These are phyloP conservation scores for Ustilago tritici DNA, from an alignment of 1,284 basidiomycete genomes.

Conservation along the genomic window DNA sequence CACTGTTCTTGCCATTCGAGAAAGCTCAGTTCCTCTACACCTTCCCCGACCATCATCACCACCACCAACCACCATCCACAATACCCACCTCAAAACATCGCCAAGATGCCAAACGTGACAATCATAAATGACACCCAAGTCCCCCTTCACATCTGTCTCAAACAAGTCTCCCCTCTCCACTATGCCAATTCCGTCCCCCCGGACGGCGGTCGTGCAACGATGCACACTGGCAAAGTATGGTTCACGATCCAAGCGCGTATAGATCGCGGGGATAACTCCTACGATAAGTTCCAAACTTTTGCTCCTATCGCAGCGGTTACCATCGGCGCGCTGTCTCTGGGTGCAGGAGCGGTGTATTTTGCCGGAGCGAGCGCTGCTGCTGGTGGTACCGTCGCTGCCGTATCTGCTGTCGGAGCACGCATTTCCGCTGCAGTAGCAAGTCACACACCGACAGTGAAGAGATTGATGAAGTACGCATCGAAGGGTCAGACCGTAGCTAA, in stretches of 20 bases:
- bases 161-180: conserved; percentile 61
- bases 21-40: not conserved
- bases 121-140: conserved; percentile 62
- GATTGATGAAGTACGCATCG: conserved; percentile 53
- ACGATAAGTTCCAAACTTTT: conserved; percentile 56
- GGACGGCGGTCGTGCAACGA: conserved; percentile 41
- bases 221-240: conserved; percentile 57
- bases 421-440: conserved; percentile 48
- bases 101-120: conserved; percentile 53
- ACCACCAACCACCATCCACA: not conserved
- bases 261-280: conserved; percentile 54
- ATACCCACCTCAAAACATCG: not conserved
- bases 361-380: conserved; percentile 51
- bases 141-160: conserved; percentile 59
- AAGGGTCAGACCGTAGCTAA: conserved; percentile 57
- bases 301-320: conserved; percentile 60
- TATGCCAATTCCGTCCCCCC: conserved; percentile 57
- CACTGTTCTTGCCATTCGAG: not conserved
- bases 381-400: conserved; percentile 48
- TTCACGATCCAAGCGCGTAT: conserved; percentile 63
- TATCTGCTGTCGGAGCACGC: conserved; percentile 46
- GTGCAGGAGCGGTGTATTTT: conserved; percentile 61
- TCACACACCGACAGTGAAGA: conserved; percentile 51
- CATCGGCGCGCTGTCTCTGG: conserved; percentile 48
- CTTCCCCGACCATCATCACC: not conserved